A percentile compares a stretch with the other conserved stretches of the same genome.
These are phyloP conservation scores for Triadica sebifera DNA, from an alignment of 345 rosid species.

Conservation along the genomic window DNA sequence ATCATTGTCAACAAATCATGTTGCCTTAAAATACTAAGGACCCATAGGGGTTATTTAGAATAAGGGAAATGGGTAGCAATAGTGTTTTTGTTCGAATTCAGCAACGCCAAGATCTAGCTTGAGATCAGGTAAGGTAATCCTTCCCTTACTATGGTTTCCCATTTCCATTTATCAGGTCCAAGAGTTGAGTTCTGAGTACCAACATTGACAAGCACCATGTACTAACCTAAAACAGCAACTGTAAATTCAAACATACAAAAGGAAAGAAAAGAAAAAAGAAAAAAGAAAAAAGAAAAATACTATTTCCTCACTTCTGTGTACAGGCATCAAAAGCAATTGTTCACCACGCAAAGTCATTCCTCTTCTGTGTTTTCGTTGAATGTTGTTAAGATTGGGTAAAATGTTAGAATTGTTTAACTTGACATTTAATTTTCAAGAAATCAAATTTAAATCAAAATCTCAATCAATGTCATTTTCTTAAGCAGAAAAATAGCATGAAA, in stretches of 20 bases:
- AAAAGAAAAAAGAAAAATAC: background rate
- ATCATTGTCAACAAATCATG: constrained; percentile 9
- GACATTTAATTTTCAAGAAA: constrained; percentile 4
- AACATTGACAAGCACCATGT: constrained; percentile 1
- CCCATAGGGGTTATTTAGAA: background rate
- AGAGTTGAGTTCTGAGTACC: background rate
- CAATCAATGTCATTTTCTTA: background rate
- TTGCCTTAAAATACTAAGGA: background rate
- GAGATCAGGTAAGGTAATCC: background rate
- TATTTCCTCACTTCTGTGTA: background rate
- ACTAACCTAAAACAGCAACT: background rate
- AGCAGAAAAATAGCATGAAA: constrained; percentile 4
- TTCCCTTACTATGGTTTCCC: background rate
- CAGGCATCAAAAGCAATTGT: background rate
- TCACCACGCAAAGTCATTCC: background rate
- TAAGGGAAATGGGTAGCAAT: background rate
- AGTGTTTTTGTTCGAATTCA: background rate
- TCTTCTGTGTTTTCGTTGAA: background rate
- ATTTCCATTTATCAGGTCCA: background rate
- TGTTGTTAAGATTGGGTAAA: background rate
- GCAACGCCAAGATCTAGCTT: background rate
- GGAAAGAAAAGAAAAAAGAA: background rate
- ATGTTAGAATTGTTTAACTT: background rate
- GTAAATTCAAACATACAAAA: background rate
- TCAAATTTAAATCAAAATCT: background rate